Evolutionary conservation across 768 basidiomycete genomes (phyloP).

Genomic region (Suillus weaverae): DNA sequence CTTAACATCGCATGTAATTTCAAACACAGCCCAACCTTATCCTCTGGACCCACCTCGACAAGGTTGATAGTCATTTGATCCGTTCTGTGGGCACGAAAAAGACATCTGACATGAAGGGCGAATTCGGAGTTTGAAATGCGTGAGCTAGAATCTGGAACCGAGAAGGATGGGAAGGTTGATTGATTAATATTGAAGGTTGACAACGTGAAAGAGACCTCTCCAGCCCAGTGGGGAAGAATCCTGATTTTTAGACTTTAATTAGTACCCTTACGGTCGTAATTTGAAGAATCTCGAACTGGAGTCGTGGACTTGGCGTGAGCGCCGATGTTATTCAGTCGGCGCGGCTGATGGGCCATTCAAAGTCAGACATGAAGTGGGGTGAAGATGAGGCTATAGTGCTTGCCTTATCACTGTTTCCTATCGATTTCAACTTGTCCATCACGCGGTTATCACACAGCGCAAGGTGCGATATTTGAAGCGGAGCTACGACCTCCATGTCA

Average conservation of each 20-base stretch:
- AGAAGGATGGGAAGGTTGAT: not conserved
- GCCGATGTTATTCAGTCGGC: not conserved
- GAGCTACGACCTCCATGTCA: not conserved
- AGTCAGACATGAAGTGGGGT: not conserved
- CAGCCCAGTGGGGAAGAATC: not conserved
- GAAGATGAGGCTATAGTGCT: too few species aligned
- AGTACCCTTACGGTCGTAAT: not conserved
- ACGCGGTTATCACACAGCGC: too few species aligned
- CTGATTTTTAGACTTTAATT: not conserved
- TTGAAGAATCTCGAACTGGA: not conserved
- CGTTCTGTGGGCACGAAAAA: not conserved
- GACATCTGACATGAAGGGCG: not conserved
- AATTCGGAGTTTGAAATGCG: not conserved
- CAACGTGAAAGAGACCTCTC: not conserved
- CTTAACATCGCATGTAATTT: not conserved
- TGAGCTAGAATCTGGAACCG: not conserved
- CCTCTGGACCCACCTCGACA: not conserved
- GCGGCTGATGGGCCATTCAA: not conserved
- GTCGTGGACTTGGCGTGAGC: not conserved
- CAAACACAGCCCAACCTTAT: not conserved
- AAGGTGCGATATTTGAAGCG: not conserved
- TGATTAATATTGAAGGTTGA: not conserved
- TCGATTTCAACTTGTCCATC: too few species aligned
- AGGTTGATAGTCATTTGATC: not conserved
- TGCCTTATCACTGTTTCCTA: too few species aligned